These are phyloP conservation scores for Botrytis galanthina DNA, from an alignment of 2,329 filamentous ascomycete species.

Conservation along the genomic window DNA sequence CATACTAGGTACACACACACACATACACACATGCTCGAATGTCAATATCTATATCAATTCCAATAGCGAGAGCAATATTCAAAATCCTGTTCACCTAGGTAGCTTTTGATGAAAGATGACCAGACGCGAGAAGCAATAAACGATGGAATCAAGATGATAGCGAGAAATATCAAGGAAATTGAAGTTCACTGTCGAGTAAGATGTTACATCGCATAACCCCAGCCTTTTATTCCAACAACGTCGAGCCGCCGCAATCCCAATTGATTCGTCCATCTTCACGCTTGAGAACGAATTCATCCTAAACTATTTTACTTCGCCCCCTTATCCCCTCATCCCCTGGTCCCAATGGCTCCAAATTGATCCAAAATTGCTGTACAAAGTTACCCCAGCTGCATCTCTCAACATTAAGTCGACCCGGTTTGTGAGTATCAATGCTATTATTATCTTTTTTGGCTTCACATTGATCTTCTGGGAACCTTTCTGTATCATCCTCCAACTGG, in stretches of 20 bases:
- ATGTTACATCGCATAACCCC: constrained; percentile 22
- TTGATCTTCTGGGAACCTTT: neutral
- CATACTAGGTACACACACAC: too few species aligned
- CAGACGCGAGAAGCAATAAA: neutral
- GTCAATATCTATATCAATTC: neutral
- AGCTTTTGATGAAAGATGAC: neutral
- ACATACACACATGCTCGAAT: neutral
- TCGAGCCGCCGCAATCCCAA: constrained; percentile 1
- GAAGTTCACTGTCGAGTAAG: neutral
- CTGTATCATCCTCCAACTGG: constrained; percentile 6
- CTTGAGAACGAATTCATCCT: constrained; percentile 10
- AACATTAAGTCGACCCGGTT: constrained; percentile 13
- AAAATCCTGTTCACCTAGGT: neutral
- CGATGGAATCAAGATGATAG: neutral
- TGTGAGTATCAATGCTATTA: constrained; percentile 21
- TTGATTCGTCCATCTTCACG: constrained; percentile 2
- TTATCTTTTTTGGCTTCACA: constrained; percentile 16
- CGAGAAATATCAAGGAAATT: constrained; percentile 2
- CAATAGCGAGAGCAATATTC: neutral
- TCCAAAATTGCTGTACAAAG: neutral
- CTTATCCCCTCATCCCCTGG: constrained; percentile 5
- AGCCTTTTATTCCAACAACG: constrained; percentile 12
- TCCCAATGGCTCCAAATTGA: constrained; percentile 1
- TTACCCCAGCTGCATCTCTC: constrained; percentile 17
- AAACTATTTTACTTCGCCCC: constrained; percentile 19